These are phyloP conservation scores for Monosporascus sp. DNA, from an alignment of 2,329 filamentous ascomycete genomes.

Conservation along the genomic window DNA sequence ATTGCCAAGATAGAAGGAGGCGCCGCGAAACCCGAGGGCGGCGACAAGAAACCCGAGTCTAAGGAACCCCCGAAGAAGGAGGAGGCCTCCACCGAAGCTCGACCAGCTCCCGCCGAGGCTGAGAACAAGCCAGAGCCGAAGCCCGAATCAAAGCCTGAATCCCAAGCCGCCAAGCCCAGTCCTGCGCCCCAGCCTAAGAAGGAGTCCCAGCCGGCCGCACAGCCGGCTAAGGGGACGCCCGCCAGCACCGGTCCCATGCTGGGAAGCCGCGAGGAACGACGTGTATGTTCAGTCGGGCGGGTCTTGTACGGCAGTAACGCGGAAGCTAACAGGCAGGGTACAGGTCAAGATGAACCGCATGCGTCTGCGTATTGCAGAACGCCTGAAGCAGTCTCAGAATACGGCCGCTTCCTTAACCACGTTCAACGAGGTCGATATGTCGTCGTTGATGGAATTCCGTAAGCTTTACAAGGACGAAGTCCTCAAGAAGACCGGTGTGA, in stretches of 20 bases:
- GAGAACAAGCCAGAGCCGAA: constrained; percentile 37
- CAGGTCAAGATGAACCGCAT: constrained; percentile 99
- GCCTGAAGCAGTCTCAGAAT: constrained; percentile 98
- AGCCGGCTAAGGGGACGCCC: constrained; percentile 36
- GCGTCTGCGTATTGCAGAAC: constrained; percentile 94
- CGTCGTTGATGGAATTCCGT: constrained; percentile 91
- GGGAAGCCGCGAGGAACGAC: constrained; percentile 79
- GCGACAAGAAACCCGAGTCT: constrained; percentile 48
- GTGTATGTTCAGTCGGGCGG: constrained; percentile 51
- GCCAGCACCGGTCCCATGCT: constrained; percentile 36
- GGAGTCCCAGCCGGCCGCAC: constrained; percentile 27
- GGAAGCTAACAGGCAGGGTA: background rate
- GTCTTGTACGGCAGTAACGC: background rate
- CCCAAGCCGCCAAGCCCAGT: constrained; percentile 29
- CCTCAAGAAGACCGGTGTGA: constrained; percentile 92
- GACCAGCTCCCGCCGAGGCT: constrained; percentile 38
- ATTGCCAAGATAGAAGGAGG: constrained; percentile 81
- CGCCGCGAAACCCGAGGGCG: constrained; percentile 51
- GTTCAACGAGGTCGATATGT: constrained; percentile 99
- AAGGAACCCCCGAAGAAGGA: constrained; percentile 55
- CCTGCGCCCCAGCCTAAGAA: constrained; percentile 34
- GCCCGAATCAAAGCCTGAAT: constrained; percentile 36
- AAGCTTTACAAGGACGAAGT: constrained; percentile 97
- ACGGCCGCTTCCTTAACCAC: constrained; percentile 95
- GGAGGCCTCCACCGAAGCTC: constrained; percentile 18